Conservation (phyloP, 306 rosid species). For the Prunus dulcis region DNA sequence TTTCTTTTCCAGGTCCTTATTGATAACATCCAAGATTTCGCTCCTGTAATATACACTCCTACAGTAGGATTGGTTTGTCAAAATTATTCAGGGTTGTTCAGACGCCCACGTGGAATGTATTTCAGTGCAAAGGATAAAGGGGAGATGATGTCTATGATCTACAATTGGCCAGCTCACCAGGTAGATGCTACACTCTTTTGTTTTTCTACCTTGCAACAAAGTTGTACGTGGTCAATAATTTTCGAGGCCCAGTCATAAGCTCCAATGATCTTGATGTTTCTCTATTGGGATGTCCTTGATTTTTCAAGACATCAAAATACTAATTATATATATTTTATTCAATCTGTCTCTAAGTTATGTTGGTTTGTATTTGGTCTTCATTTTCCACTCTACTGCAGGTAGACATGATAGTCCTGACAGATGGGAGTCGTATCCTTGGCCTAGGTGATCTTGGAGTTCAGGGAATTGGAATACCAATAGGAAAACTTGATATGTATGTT, state of each 20-base stretch:
- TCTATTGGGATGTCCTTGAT: neutral
- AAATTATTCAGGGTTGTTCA: slow-evolving; percentile 90
- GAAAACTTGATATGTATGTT: slow-evolving; percentile 97
- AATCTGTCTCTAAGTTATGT: neutral
- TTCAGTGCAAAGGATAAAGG: slow-evolving; percentile 99
- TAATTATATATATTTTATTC: neutral
- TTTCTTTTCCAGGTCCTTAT: slow-evolving; percentile 69
- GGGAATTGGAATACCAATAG: slow-evolving; percentile 97
- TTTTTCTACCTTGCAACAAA: neutral
- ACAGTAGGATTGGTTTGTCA: slow-evolving; percentile 97
- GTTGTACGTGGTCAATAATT: neutral
- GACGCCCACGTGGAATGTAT: slow-evolving; percentile 99
- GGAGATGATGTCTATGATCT: slow-evolving; percentile 99
- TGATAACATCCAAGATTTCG: slow-evolving; percentile 88
- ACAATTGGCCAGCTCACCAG: slow-evolving; percentile 89
- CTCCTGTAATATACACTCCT: slow-evolving; percentile 96
- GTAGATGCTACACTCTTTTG: slow-evolving; percentile 31
- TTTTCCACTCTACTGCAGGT: slow-evolving; percentile 62
- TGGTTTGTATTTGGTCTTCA: slow-evolving; percentile 6
- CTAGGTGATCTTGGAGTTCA: slow-evolving; percentile 99
- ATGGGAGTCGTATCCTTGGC: slow-evolving; percentile 99
- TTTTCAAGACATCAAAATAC: neutral
- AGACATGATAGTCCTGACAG: slow-evolving; percentile 98
- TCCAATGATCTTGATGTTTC: neutral
- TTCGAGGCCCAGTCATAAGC: neutral